Percentiles rank a stretch among this genome's conserved stretches.
Evolutionary conservation across 1,284 basidiomycete genomes (phyloP).

Genomic region (Apiotrichum gracile): DNA sequence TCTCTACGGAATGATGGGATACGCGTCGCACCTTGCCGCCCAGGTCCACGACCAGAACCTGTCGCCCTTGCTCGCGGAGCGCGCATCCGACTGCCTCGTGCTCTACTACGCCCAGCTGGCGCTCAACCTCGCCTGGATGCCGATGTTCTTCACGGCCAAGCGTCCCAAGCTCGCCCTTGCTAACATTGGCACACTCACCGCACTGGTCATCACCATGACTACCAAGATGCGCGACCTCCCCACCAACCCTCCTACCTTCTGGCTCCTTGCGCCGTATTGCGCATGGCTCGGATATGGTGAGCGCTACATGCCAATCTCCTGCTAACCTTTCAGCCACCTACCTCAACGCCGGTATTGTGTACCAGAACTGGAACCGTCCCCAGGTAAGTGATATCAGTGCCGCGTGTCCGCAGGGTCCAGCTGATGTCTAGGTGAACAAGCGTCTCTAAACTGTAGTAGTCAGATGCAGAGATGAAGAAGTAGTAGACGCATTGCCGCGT

Average conservation of each 20-base stretch:
- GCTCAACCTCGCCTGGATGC: constrained; percentile 66
- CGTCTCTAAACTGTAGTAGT: no score
- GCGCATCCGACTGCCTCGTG: not conserved
- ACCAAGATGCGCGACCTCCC: constrained; percentile 52
- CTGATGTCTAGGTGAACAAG: no score
- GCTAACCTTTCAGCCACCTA: no score
- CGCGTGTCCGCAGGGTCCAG: no score
- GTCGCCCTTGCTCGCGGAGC: not conserved
- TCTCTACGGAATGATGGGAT: constrained; percentile 58
- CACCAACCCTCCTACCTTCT: constrained; percentile 54
- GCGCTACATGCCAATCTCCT: no score
- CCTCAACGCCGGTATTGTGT: constrained; percentile 56
- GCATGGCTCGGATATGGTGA: constrained; percentile 45
- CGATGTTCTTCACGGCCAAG: constrained; percentile 57
- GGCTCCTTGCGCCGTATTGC: constrained; percentile 59
- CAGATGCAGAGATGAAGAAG: no score
- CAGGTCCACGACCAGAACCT: no score
- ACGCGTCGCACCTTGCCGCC: constrained; percentile 65
- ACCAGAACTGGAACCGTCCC: constrained; percentile 1
- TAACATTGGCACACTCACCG: constrained; percentile 58
- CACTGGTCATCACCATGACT: constrained; percentile 60
- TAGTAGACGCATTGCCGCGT: no score
- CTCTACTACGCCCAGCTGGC: constrained; percentile 63
- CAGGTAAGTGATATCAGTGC: no score
- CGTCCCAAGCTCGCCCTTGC: constrained; percentile 53